A percentile compares a stretch with the other conserved stretches of the same genome.
These are phyloP conservation scores for Yamadazyma dushanensis DNA, from an alignment of 1,139 yeast species.

Conservation along the genomic window DNA sequence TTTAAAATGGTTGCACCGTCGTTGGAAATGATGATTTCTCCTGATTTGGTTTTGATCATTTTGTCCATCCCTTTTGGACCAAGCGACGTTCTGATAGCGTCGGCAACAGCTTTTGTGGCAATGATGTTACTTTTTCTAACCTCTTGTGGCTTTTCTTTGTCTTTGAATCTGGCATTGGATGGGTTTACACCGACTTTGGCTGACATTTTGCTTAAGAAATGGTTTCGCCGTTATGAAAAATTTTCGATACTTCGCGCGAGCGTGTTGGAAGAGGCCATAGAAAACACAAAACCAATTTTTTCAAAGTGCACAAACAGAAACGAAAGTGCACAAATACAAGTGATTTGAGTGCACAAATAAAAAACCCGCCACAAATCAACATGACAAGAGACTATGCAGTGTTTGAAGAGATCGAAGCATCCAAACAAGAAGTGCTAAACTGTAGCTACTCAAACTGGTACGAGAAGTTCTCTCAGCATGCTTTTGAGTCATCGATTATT, in stretches of 20 bases:
- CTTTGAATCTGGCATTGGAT: slow-evolving; percentile 86
- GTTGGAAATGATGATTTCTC: slow-evolving; percentile 92
- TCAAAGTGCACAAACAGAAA: not conserved
- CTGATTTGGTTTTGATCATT: slow-evolving; percentile 92
- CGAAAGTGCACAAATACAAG: too few species aligned
- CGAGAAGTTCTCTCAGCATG: slow-evolving; percentile 46
- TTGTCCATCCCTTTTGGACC: slow-evolving; percentile 99
- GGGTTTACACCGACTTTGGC: slow-evolving; percentile 39
- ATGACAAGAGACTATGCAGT: slow-evolving; percentile 20
- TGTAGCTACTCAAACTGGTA: slow-evolving; percentile 82
- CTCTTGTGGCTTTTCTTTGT: slow-evolving; percentile 96
- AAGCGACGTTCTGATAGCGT: slow-evolving; percentile 93
- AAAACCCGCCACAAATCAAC: too few species aligned
- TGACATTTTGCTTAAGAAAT: slow-evolving; percentile 1
- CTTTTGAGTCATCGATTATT: slow-evolving; percentile 56
- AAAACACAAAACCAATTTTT: not conserved
- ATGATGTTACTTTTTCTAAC: slow-evolving; percentile 90
- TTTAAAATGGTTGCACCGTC: slow-evolving; percentile 97
- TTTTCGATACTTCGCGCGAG: not conserved
- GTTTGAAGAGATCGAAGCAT: slow-evolving; percentile 38
- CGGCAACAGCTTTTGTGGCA: slow-evolving; percentile 97
- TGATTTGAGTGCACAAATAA: too few species aligned
- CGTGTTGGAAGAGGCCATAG: not conserved
- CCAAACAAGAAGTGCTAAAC: slow-evolving; percentile 54
- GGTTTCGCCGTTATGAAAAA: slow-evolving; percentile 2